phyloP scores from a whole-genome alignment of 169 alveolate genomes.

The Eimeria sp. region DNA sequence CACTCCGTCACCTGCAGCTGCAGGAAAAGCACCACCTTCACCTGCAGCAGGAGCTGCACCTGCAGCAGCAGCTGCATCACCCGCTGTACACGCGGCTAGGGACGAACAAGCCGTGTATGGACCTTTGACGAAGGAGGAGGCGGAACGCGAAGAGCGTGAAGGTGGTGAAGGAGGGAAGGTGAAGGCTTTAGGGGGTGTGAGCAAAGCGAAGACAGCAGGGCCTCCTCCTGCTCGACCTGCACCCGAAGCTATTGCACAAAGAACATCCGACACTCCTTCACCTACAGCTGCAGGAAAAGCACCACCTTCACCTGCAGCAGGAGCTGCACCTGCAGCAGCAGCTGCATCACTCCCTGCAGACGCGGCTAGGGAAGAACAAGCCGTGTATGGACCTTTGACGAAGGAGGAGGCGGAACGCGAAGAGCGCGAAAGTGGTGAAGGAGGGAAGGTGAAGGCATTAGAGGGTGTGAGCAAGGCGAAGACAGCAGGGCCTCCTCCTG shows the following conservation, averaged over 20 bases:
- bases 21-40: not conserved
- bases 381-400: not conserved
- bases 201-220: conserved; percentile 29
- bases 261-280: not conserved
- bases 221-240: not conserved
- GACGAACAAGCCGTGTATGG: not conserved
- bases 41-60: no score
- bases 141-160: conserved; percentile 16
- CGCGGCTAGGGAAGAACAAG: not conserved
- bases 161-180: not conserved
- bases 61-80: not conserved
- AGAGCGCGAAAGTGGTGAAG: not conserved
- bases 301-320: not conserved
- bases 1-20: not conserved
- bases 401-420: conserved; percentile 47
- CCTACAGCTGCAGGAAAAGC: not conserved
- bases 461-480: conserved; percentile 24
- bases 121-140: conserved; percentile 33
- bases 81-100: not conserved
- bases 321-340: no score
- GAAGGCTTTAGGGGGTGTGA: conserved; percentile 13
- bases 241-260: not conserved
- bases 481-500: conserved; percentile 35
- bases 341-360: not conserved
- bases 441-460: conserved; percentile 4